These are phyloP conservation scores for Aspergillus biplanus DNA, from an alignment of 495 filamentous ascomycete species.

Conservation along the genomic window DNA sequence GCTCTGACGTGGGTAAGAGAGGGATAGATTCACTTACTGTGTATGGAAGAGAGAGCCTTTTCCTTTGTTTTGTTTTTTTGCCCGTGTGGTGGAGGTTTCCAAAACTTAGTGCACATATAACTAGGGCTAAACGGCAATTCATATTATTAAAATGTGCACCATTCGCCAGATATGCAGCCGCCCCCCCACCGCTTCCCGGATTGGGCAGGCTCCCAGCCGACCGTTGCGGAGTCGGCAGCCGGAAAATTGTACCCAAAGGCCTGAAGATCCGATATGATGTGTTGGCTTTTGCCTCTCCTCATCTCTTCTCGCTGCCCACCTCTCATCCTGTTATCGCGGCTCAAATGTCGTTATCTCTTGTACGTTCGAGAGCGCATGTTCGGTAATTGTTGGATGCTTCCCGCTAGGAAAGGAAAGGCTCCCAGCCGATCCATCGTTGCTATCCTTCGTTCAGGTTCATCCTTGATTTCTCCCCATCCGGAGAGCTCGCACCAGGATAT, in stretches of 20 bases:
- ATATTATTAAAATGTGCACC: too few relatives aligned
- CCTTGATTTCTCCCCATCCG: neutral
- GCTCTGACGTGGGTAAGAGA: neutral
- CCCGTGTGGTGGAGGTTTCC: too few relatives aligned
- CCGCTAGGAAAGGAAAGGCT: conserved; percentile 7
- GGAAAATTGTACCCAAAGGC: neutral
- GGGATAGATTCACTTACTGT: neutral
- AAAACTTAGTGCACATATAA: too few relatives aligned
- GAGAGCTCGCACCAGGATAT: neutral
- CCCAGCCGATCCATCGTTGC: conserved; percentile 3
- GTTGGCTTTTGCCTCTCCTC: neutral
- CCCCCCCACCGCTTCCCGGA: neutral
- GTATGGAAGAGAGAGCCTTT: neutral
- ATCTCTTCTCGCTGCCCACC: neutral
- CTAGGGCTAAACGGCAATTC: too few relatives aligned
- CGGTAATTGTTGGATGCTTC: neutral
- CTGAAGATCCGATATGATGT: neutral
- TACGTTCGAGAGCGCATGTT: neutral
- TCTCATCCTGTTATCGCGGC: neutral
- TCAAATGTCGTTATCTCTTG: neutral
- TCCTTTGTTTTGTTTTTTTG: too few relatives aligned
- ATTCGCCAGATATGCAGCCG: neutral
- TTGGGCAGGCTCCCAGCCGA: neutral
- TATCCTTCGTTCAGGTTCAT: neutral
- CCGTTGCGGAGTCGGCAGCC: neutral